Evolutionary conservation across 1,284 basidiomycete genomes (phyloP).

Genomic region (Cryptococcus sp.): DNA sequence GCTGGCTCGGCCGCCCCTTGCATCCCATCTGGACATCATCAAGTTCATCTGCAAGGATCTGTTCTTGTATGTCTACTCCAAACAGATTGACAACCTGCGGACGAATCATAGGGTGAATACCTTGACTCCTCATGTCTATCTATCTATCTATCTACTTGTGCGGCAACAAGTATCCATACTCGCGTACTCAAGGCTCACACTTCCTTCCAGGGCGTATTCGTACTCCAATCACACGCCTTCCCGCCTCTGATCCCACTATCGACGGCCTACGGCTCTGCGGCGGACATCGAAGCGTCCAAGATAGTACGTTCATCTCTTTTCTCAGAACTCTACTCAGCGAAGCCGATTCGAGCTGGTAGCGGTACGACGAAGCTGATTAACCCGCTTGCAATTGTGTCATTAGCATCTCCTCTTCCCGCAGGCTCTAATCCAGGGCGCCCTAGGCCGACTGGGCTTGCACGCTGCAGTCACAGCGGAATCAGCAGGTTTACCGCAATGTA

Average conservation of each 20-base stretch:
- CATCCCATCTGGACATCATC: slow-evolving; percentile 83
- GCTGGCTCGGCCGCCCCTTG: slow-evolving; percentile 70
- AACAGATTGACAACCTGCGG: slow-evolving; percentile 91
- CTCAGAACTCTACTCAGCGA: not conserved
- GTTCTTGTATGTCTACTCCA: slow-evolving; percentile 56
- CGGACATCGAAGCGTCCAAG: slow-evolving; percentile 71
- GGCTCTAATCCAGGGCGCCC: slow-evolving; percentile 79
- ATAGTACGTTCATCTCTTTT: slow-evolving; percentile 58
- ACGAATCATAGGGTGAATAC: slow-evolving; percentile 81
- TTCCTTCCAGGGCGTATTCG: slow-evolving; percentile 75
- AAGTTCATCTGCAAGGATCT: slow-evolving; percentile 96
- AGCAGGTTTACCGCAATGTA: slow-evolving; percentile 79
- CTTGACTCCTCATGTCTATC: slow-evolving; percentile 52
- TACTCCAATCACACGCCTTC: slow-evolving; percentile 87
- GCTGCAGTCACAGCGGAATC: slow-evolving; percentile 75
- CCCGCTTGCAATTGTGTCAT: not conserved
- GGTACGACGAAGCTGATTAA: slow-evolving; percentile 4
- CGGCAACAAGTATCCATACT: not conserved
- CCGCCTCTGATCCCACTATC: slow-evolving; percentile 78
- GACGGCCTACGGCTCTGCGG: slow-evolving; percentile 66
- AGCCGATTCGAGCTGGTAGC: not conserved
- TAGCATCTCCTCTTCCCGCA: slow-evolving; percentile 77
- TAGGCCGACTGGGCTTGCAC: slow-evolving; percentile 72
- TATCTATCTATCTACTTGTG: slow-evolving; percentile 53
- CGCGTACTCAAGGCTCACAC: not conserved